These are phyloP conservation scores for Ceratocystis papillata DNA, from an alignment of 2,329 filamentous ascomycete genomes.

Conservation along the genomic window DNA sequence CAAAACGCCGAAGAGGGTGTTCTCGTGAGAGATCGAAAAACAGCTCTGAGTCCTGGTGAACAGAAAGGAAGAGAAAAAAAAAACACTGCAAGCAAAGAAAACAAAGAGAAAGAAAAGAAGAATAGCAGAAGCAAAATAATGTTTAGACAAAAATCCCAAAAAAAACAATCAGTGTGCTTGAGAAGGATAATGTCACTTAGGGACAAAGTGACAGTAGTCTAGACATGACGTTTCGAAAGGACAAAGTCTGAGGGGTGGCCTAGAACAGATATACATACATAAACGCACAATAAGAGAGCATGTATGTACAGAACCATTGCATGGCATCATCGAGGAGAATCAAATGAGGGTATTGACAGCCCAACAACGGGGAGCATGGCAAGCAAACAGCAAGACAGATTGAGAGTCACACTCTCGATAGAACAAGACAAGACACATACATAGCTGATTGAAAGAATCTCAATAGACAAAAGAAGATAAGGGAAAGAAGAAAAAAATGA, in stretches of 20 bases:
- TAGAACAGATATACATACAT: too few relatives aligned
- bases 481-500: conserved; percentile 11
- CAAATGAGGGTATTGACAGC: background rate
- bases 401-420: background rate
- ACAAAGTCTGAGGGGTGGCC: too few relatives aligned
- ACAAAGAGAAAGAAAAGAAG: background rate
- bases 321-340: background rate
- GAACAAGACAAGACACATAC: conserved; percentile 1
- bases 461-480: conserved; percentile 18
- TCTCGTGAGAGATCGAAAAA: conserved; percentile 12
- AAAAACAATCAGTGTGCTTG: conserved; percentile 2
- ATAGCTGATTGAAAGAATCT: conserved; percentile 12
- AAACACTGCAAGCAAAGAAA: background rate
- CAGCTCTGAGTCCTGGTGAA: background rate
- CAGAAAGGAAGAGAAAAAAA: background rate
- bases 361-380: background rate
- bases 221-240: too few relatives aligned
- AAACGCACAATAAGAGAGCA: too few relatives aligned
- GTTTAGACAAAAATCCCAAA: background rate
- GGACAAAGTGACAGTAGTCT: too few relatives aligned
- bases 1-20: conserved; percentile 1
- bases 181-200: too few relatives aligned
- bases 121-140: background rate
- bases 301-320: too few relatives aligned
- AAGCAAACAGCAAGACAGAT: conserved; percentile 15